A percentile compares a stretch with the other conserved stretches of the same genome.
Evolutionary conservation across 1,284 basidiomycete species (phyloP).

Genomic region (Grifola frondosa): DNA sequence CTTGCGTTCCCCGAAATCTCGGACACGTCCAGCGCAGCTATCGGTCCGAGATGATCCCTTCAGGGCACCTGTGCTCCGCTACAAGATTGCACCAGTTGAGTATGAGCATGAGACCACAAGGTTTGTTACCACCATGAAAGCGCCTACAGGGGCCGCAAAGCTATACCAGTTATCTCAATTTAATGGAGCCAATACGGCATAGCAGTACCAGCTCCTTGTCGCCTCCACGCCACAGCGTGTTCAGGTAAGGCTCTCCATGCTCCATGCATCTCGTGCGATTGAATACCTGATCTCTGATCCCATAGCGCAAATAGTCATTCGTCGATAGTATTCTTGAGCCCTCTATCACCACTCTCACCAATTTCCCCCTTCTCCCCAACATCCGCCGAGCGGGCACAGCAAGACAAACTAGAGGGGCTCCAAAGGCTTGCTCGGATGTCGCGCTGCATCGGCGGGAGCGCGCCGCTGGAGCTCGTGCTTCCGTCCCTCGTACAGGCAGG

Average conservation of each 20-base stretch:
- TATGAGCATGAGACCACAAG: no score
- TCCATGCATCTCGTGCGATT: no score
- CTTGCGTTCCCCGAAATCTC: no score
- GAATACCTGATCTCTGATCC: no score
- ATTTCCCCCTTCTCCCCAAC: constrained; percentile 18
- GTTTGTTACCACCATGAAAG: no score
- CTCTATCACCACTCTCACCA: constrained; percentile 16
- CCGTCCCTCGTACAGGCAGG: constrained; percentile 24
- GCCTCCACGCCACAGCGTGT: constrained; percentile 10
- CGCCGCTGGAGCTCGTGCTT: constrained; percentile 24
- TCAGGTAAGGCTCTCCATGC: no score
- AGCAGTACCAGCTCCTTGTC: constrained; percentile 8
- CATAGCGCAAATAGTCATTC: no score
- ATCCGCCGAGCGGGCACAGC: constrained; percentile 9
- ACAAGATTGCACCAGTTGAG: constrained; percentile 12
- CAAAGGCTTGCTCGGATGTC: constrained; percentile 24
- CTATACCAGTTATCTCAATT: constrained; percentile 15
- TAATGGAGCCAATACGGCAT: constrained; percentile 10
- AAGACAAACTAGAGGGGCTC: constrained; percentile 21
- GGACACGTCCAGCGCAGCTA: no score
- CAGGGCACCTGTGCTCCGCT: constrained; percentile 13
- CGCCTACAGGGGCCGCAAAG: constrained; percentile 9
- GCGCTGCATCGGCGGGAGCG: constrained; percentile 20
- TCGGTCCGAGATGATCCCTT: no score
- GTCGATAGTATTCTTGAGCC: constrained; percentile 16